Evolutionary conservation across 2,329 filamentous ascomycete genomes (phyloP), one percentile per base, ranked within the genome.

Genomic region (Lachnellula cervina): DNA sequence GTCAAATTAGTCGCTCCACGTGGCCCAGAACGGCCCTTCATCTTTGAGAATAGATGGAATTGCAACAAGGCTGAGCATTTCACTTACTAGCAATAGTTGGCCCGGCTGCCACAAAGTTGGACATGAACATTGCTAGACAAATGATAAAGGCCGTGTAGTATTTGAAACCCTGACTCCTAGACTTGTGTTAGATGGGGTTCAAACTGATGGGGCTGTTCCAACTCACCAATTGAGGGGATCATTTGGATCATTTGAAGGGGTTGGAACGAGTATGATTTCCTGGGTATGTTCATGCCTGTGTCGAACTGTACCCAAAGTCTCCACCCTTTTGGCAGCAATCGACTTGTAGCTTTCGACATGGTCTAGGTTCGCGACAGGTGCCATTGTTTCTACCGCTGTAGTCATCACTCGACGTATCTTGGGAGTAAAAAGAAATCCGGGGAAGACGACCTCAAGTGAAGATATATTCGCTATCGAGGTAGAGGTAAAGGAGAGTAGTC

Each of bases 141-240:
- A 59, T 56, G 21, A 59, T 34, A 19, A 56, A 51, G 19, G 53
- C 56, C 34, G 42, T 51, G 43, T 58, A 58, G 23, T 54, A 54
- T 23, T 54, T 54, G 23, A 32, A 35, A 17, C 5, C 16, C 28
- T 48, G 23, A 35, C 45, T 48, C 45, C 45, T 48, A 8, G 21
- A 43, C 4, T 17, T 9, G 4, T 9, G 17, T 44, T 13, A 44
- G 17, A 28, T 6, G 25, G 32, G 17, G 35, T 38, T 13, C 17
- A 49, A 34, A 17, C 11, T 28, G 8, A 44, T 19, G 42, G 11
- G 4, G n/a, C n/a, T n/a, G 4, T 44, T 9, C 19, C 25, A 5
- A 37, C 42, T 34, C 42, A 57, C 69, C 70, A 72, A 49, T 73
- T 73, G 9, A 73, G 56, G 4, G 71, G 71, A 57, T 72, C 70